Evolutionary conservation across 768 basidiomycete species (phyloP).

Genomic region (Phaffia australis): DNA sequence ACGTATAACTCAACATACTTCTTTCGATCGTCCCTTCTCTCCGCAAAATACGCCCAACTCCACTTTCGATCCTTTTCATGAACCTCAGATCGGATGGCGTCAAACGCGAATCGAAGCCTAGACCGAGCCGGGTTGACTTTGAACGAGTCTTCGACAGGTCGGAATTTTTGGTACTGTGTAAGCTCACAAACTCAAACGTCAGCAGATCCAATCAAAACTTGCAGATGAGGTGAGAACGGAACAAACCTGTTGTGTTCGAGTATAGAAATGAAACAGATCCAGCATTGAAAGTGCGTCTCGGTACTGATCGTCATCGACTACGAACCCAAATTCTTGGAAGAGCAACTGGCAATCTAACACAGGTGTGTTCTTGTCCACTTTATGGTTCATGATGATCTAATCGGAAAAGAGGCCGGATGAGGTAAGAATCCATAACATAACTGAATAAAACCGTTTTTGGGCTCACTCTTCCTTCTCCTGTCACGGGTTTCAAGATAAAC

Average conservation of each 20-base stretch:
- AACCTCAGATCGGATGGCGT: slow-evolving; percentile 69
- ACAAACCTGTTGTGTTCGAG: slow-evolving; percentile 44
- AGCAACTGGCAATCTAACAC: slow-evolving; percentile 75
- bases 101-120: slow-evolving; percentile 63
- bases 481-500: slow-evolving; percentile 88
- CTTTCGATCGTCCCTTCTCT: slow-evolving; percentile 77
- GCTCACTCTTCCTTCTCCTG: slow-evolving; percentile 81
- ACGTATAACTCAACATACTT: slow-evolving; percentile 67
- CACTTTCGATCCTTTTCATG: slow-evolving; percentile 71
- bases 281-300: slow-evolving; percentile 81
- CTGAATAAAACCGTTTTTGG: too few relatives aligned
- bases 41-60: slow-evolving; percentile 83
- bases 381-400: slow-evolving; percentile 73
- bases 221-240: slow-evolving; percentile 34
- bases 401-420: background rate
- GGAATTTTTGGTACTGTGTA: slow-evolving; percentile 67
- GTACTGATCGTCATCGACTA: slow-evolving; percentile 87
- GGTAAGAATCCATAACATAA: background rate
- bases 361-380: slow-evolving; percentile 59
- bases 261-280: slow-evolving; percentile 94
- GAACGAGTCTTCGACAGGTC: slow-evolving; percentile 56
- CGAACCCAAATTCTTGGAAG: slow-evolving; percentile 86
- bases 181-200: background rate
- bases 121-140: slow-evolving; percentile 53
- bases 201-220: slow-evolving; percentile 13